Conservation (phyloP, 441 rosid genomes). For the Eugenia klotzschiana region DNA sequence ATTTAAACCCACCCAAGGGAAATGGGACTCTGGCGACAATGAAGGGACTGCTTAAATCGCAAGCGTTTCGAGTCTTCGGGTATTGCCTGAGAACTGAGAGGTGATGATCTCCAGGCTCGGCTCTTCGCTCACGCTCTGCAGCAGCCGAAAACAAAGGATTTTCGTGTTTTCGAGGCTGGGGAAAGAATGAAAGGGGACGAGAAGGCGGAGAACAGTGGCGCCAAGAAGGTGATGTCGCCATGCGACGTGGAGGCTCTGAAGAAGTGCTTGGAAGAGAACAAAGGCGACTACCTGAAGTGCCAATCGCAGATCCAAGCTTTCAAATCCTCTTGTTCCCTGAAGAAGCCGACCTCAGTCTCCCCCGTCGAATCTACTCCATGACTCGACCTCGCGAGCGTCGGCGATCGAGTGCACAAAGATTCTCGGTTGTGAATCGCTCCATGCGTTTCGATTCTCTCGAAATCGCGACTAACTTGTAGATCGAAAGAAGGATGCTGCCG, state of each 20-base stretch:
- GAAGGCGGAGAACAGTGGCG: slow-evolving; percentile 9
- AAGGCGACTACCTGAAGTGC: slow-evolving; percentile 58
- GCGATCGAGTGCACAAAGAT: neutral
- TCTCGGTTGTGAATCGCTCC: neutral
- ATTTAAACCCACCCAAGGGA: neutral
- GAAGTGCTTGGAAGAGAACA: slow-evolving; percentile 81
- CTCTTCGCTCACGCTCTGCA: neutral
- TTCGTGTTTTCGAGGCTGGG: neutral
- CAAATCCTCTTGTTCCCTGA: slow-evolving; percentile 60
- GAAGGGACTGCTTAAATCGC: neutral
- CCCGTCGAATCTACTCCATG: neutral
- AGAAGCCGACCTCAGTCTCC: slow-evolving; percentile 21
- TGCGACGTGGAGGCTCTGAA: slow-evolving; percentile 81
- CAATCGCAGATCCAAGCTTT: slow-evolving; percentile 70
- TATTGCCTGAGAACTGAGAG: neutral
- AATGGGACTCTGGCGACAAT: neutral
- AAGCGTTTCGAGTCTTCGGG: neutral
- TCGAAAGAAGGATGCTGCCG: neutral
- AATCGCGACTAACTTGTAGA: neutral
- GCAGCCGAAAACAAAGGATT: neutral
- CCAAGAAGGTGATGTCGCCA: slow-evolving; percentile 42
- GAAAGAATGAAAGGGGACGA: slow-evolving; percentile 14
- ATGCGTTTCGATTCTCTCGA: neutral
- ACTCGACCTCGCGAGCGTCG: neutral
- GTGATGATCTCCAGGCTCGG: neutral